Evolutionary conservation across 495 filamentous ascomycete species (phyloP).

Genomic region (Cercophora sp.): DNA sequence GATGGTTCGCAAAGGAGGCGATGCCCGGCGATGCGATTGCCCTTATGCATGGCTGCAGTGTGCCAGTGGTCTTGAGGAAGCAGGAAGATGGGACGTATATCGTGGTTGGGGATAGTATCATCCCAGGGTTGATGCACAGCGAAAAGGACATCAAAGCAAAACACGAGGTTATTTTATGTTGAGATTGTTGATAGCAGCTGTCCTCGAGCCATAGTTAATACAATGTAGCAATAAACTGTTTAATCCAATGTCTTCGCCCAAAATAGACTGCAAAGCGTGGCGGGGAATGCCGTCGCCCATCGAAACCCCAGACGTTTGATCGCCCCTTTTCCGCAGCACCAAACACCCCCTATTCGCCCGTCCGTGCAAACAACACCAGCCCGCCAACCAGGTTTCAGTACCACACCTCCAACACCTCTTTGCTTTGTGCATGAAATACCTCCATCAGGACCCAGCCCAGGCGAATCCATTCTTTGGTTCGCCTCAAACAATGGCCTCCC

Average conservation of each 20-base stretch:
- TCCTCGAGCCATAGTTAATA: too few species aligned
- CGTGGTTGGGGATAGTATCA: not conserved
- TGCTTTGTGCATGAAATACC: constrained; percentile 8
- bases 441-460: not conserved
- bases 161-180: too few species aligned
- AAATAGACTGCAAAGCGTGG: too few species aligned
- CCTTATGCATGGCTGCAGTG: not conserved
- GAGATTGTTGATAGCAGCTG: too few species aligned
- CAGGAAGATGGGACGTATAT: not conserved
- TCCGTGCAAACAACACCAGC: not conserved
- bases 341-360: constrained; percentile 1
- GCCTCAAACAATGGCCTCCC: not conserved
- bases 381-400: constrained; percentile 1
- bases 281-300: too few species aligned
- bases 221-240: too few species aligned
- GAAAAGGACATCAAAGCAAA: too few species aligned
- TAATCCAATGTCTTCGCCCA: too few species aligned
- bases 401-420: not conserved
- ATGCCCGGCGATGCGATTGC: not conserved
- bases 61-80: not conserved
- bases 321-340: too few species aligned
- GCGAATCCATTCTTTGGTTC: not conserved
- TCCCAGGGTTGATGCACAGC: not conserved
- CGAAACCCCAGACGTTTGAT: too few species aligned
- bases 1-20: not conserved